A percentile compares a stretch with the other conserved stretches of the same genome.
These are phyloP conservation scores for Solanum virginianum DNA, from an alignment of 257 asterid species.

Conservation along the genomic window DNA sequence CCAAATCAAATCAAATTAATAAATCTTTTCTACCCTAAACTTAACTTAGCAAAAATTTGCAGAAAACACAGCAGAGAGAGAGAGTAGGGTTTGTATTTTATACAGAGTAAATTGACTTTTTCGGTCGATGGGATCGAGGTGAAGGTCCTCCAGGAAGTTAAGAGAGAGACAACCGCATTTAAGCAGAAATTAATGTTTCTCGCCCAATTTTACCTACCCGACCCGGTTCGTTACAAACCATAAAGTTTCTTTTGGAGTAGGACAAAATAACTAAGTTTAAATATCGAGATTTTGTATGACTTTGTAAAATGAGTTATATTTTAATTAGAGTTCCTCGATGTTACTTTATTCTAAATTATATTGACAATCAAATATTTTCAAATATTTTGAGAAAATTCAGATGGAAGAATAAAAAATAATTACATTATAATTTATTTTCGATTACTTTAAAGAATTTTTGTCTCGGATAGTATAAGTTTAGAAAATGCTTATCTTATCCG, in stretches of 20 bases:
- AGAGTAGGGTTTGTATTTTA: not conserved
- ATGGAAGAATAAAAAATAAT: too few relatives aligned
- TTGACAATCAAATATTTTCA: too few relatives aligned
- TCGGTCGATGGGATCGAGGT: not conserved
- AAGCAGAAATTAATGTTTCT: not conserved
- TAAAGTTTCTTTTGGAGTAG: not conserved
- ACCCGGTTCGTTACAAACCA: not conserved
- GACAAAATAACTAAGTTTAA: too few relatives aligned
- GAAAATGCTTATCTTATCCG: too few relatives aligned
- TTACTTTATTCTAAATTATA: too few relatives aligned
- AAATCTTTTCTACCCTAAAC: not conserved
- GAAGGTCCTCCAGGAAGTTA: not conserved
- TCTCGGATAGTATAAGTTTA: too few relatives aligned
- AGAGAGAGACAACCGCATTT: not conserved
- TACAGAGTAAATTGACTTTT: not conserved
- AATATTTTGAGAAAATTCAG: too few relatives aligned
- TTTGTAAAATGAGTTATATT: not conserved
- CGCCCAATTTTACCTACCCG: not conserved
- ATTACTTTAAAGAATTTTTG: too few relatives aligned
- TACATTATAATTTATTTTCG: too few relatives aligned
- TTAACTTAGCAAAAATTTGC: too few relatives aligned
- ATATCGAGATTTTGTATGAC: accelerated
- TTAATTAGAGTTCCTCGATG: too few relatives aligned
- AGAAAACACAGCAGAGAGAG: not conserved
- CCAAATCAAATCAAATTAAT: not conserved